These are phyloP conservation scores for Neoboletus magnificus DNA, from an alignment of 768 basidiomycete species.

Conservation along the genomic window DNA sequence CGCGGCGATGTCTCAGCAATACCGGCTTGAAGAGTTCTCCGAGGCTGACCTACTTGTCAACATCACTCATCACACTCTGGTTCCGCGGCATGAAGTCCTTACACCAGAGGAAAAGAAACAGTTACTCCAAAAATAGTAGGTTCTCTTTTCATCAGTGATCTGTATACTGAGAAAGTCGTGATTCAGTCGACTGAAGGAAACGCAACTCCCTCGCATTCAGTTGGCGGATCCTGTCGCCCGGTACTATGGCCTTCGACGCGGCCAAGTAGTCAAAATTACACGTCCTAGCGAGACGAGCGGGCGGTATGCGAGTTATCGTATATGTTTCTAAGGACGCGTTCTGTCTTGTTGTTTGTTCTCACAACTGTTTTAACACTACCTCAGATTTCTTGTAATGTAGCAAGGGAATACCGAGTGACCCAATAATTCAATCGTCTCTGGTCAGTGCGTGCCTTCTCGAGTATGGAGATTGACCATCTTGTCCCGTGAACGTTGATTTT, in stretches of 20 bases:
- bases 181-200: conserved; percentile 90
- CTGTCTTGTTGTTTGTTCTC: conserved; percentile 1
- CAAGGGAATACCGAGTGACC: conserved; percentile 7
- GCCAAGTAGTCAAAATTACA: conserved; percentile 98
- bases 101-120: conserved; percentile 80
- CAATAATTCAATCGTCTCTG: neutral
- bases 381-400: conserved; percentile 16
- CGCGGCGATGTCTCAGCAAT: conserved; percentile 81
- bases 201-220: conserved; percentile 96
- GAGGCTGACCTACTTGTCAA: conserved; percentile 96
- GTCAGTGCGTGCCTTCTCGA: conserved; percentile 1
- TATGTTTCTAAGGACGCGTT: conserved; percentile 61
- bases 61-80: conserved; percentile 93
- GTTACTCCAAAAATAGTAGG: conserved; percentile 91
- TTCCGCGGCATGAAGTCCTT: conserved; percentile 90
- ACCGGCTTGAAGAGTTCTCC: conserved; percentile 91
- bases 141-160: conserved; percentile 17
- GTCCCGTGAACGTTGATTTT: neutral
- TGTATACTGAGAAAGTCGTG: conserved; percentile 4
- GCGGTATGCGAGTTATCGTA: conserved; percentile 88
- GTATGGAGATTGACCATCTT: neutral
- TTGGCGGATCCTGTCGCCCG: conserved; percentile 96
- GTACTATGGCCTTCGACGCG: conserved; percentile 93
- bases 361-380: neutral
- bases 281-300: conserved; percentile 96